Conservation (phyloP, 257 asterid genomes). For the Solanum medicagineum region DNA sequence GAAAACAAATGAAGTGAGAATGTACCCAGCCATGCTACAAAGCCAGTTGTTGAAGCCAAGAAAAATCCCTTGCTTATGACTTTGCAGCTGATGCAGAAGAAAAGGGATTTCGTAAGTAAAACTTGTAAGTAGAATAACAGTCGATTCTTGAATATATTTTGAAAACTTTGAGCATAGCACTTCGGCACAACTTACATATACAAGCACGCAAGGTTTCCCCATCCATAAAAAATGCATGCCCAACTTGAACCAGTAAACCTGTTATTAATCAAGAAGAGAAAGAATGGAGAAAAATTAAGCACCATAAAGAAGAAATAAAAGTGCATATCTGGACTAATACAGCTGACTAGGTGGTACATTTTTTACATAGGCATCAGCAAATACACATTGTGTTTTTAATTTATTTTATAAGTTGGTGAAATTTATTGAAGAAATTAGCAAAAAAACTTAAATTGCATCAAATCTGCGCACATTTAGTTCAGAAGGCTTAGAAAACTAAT, state of each 20-base stretch:
- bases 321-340: neutral
- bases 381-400: neutral
- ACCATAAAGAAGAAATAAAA: neutral
- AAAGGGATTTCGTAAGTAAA: neutral
- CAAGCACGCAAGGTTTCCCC: conserved; percentile 92
- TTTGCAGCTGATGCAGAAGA: conserved; percentile 34
- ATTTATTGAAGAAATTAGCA: neutral
- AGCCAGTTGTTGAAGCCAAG: conserved; percentile 56
- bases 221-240: conserved; percentile 80
- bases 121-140: neutral
- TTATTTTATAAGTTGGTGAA: neutral
- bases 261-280: conserved; percentile 5
- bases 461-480: neutral
- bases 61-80: conserved; percentile 66
- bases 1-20: neutral
- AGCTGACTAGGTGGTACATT: neutral
- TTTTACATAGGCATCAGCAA: neutral
- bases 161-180: neutral
- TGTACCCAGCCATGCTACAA: conserved; percentile 65
- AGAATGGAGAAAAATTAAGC: neutral
- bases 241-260: conserved; percentile 93
- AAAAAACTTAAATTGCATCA: neutral
- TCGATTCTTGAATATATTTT: neutral
- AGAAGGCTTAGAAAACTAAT: neutral
- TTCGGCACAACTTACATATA: conserved; percentile 39